phyloP scores from a whole-genome alignment of 2,329 filamentous ascomycete species.

The Mariannaea elegans region DNA sequence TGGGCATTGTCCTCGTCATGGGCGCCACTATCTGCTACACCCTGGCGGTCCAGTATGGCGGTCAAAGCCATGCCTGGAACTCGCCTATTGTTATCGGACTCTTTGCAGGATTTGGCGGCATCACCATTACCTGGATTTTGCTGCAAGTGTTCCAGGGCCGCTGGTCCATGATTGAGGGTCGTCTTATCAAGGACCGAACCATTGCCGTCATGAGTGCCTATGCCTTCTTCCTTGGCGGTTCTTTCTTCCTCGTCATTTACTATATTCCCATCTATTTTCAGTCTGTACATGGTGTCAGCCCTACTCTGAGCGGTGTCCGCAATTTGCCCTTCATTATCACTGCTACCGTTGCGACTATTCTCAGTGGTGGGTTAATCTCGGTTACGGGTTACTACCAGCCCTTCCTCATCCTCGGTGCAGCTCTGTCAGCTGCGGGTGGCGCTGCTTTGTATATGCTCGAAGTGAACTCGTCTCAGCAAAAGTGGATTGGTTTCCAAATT shows the following conservation, averaged over 20 bases:
- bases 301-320: slow-evolving; percentile 35
- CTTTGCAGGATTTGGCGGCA: neutral
- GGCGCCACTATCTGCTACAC: neutral
- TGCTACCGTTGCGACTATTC: slow-evolving; percentile 27
- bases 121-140: neutral
- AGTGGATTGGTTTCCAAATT: slow-evolving; percentile 42
- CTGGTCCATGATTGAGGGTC: slow-evolving; percentile 49
- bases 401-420: slow-evolving; percentile 44
- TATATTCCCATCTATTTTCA: slow-evolving; percentile 61
- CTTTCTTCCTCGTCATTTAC: slow-evolving; percentile 43
- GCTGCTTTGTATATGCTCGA: slow-evolving; percentile 52
- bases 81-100: neutral
- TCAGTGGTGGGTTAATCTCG: slow-evolving; percentile 34
- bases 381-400: slow-evolving; percentile 50
- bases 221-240: slow-evolving; percentile 37
- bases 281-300: slow-evolving; percentile 46
- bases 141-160: slow-evolving; percentile 1
- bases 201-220: slow-evolving; percentile 31
- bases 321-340: slow-evolving; percentile 34
- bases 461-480: slow-evolving; percentile 16
- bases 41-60: slow-evolving; percentile 5
- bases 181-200: slow-evolving; percentile 51
- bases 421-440: slow-evolving; percentile 43
- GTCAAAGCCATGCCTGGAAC: neutral
- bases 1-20: neutral